Base-by-base conservation (phyloP, 768 basidiomycete species). In the Boletus sensibilis region DNA sequence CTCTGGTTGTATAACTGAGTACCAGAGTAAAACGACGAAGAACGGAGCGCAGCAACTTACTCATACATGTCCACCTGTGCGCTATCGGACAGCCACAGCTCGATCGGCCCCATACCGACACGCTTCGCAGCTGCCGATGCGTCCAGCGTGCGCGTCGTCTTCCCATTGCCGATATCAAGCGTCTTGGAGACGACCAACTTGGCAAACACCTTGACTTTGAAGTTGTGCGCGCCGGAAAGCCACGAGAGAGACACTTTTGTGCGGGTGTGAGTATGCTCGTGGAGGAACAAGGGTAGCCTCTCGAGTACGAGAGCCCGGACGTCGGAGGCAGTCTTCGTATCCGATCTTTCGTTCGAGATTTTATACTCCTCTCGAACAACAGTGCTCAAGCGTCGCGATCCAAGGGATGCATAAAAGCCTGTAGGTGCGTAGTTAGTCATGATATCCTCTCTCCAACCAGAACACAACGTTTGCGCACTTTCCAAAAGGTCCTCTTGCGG, bases 401-500 rank as follows among this genome's bases (percentile, higher is more conserved):
- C 96, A 11, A 98, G 79, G 21, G 76, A 73, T 0, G 75, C 68
- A 64, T 97, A 98, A 66, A 98, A 90, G 1, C 74, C 90, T 89
- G 57, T 38, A 11, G 9, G 10, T 9, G 12, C 49, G 5, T 39
- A 12, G 48, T 58, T 16, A 50, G 37, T 38, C 5, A 29, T 7
- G 20, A 40, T 14, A 40, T 18, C 10, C 14, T 4, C 12, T 14
- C 11, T 45, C 33, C 20, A 8, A 18, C n/a, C 13, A 20, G 18
- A 54, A 16, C 5, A 35, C 33, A 6, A 27, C 4, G 12, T 38
- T 4, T 16, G 7, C 66, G 52, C 59, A 91, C 87, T 81, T 83
- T 98, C 96, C 12, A 98, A 77, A 9, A 92, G 78, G 62, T 96
- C 93, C 68, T 98, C 95, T 71, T 96, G 91, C 0, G 92, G 90